Evolutionary conservation across 2,329 filamentous ascomycete species (phyloP), one percentile per base, ranked within the genome.

Genomic region (Aspergillus thermomutatus): DNA sequence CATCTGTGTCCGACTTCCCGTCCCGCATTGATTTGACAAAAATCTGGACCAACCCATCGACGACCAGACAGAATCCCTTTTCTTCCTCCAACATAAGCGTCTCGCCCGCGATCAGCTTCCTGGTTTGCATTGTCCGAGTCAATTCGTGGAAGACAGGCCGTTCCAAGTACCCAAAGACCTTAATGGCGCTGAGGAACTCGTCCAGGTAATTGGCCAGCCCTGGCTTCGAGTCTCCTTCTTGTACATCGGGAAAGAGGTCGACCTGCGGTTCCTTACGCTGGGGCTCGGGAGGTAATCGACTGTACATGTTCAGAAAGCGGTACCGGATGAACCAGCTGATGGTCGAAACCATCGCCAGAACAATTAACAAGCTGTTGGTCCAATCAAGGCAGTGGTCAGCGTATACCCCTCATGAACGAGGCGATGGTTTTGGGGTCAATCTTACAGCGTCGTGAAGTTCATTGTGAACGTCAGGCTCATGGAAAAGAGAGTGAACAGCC

Each of bases 161-260:
- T 72, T 99, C 94, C 46, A 99, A 80, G 70, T 97, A 99, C 8
- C 94, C 94, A 76, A 99, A 99, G 56, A 99, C 94, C 75, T 97
- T 99, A 79, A 99, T 99, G 28, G 95, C 94, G 71, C 92, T 97
- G 23, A 99, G 80, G 66, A 99, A 99, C 73, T 99, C 95, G 75
- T 99, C 94, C 26, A 99, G 82, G 66, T 99, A 99, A 71, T 92
- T 99, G n/a, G 91, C 87, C 47, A 99, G 80, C 0, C 93, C 94
- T 0, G 92, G 87, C 74, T 99, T 99, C 28, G 87, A 87, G 60
- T 92, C 92, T 50, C 89, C 89, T 64, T 96, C 93, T 67, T 96
- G 91, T 3, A 89, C 88, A 68, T 97, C 93, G 3, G 94, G 92
- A 70, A 97, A 97, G 11, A 99, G 81, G 68, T 97, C 95, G 70